Base-by-base conservation (phyloP, 2,329 filamentous ascomycete species). In the Cytospora piceicola region DNA sequence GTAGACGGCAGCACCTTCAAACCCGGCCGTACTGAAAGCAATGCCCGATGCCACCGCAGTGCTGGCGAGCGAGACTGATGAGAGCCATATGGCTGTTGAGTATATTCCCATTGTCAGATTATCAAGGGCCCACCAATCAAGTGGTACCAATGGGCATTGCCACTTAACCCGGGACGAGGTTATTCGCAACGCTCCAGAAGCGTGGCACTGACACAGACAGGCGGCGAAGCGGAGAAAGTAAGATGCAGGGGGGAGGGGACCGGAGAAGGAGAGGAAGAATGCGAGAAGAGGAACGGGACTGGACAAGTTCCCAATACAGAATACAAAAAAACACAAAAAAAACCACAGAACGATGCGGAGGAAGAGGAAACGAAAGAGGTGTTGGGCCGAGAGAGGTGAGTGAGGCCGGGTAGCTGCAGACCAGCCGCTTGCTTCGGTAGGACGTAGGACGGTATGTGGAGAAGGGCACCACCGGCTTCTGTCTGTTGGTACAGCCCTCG, bases 91-190 rank as follows among this genome's bases (percentile, higher is more conserved):
- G 8, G 8, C 22, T 7, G 39, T 14, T 14, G 27, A 30, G 20
- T 17, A 17, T 55, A 55, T 61, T 7, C 63, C 57, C 63, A 64
- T 64, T 51, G 49, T 39, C n/a, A 27, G 29, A 22, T 2, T n/a
- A 9, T 30, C 4, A 22, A 8, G 30, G 1, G 9, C 12, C 59
- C 17, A 15, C 30, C 22, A 20, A n/a, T 52, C 27, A 61, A 15
- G 39, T 64, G 39, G 30, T 55, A 39, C 51, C 20, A 15, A 36
- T 42, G 3, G 39, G 51, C 63, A 55, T 64, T 11, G 29, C 56
- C 56, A 56, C 52, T n/a, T 29, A 36, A 55, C 36, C 15, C 30
- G 42, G 57, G 29, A 55, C 1, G 27, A 64, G 34, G 56, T 42
- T 56, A 51, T 59, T 30, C 36, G 20, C 39, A 51, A 24, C 17